Percentiles rank a stretch among this genome's conserved stretches.
These are phyloP conservation scores for grape (Vitis vinifera) DNA, from an alignment of 164 flowering plant species.

Conservation along the genomic window DNA sequence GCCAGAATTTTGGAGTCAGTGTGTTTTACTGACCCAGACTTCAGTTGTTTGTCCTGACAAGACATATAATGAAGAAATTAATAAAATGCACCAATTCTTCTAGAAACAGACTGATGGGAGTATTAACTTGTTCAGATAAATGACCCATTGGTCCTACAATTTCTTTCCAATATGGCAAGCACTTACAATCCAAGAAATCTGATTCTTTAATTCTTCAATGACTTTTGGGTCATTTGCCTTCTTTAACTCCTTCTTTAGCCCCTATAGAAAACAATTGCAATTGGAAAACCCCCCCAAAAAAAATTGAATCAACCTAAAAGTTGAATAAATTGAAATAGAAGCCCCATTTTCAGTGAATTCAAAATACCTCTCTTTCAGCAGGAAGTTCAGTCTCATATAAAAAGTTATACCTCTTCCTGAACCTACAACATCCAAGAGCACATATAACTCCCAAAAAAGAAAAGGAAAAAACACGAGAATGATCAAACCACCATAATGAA, in stretches of 20 bases:
- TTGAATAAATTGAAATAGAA: background rate
- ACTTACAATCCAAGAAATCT: constrained; percentile 76
- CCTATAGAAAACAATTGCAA: constrained; percentile 36
- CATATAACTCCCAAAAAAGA: background rate
- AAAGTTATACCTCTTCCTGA: constrained; percentile 77
- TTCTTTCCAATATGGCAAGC: background rate
- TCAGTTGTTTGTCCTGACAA: constrained; percentile 71
- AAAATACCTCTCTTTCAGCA: constrained; percentile 71
- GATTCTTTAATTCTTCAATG: constrained; percentile 45
- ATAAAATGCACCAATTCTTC: background rate
- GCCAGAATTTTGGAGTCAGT: constrained; percentile 56
- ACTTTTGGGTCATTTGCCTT: constrained; percentile 53
- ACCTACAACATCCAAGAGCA: constrained; percentile 42
- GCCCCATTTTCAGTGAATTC: background rate
- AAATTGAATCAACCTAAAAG: background rate
- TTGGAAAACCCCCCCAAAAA: no score
- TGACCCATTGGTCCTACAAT: background rate
- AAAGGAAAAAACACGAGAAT: background rate
- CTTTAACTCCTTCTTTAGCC: constrained; percentile 56
- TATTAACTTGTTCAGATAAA: background rate
- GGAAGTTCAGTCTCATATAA: constrained; percentile 63
- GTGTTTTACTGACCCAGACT: constrained; percentile 46
- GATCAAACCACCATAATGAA: background rate
- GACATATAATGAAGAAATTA: background rate
- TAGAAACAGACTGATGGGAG: background rate